Percentiles rank a stretch among this genome's conserved stretches.
Evolutionary conservation across 352 stramenopile species (phyloP).

Genomic region (Globisporangium splendens): DNA sequence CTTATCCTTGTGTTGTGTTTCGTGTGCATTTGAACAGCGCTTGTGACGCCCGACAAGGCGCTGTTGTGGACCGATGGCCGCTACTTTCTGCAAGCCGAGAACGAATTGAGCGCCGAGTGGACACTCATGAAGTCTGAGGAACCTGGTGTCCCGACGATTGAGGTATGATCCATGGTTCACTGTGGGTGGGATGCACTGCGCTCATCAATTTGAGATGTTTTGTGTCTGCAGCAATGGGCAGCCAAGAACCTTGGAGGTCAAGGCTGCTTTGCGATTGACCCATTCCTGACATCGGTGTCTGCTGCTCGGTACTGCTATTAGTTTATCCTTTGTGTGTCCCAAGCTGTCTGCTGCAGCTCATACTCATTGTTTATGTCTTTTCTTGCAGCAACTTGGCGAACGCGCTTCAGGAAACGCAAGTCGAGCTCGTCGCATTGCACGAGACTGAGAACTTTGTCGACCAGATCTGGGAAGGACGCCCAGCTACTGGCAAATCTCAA

Average conservation of each 20-base stretch:
- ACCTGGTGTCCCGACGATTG: slow-evolving; percentile 88
- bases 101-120: slow-evolving; percentile 92
- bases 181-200: background rate
- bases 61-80: slow-evolving; percentile 98
- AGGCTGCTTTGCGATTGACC: slow-evolving; percentile 93
- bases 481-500: slow-evolving; percentile 58
- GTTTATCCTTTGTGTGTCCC: no score
- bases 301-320: slow-evolving; percentile 43
- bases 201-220: background rate
- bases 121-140: slow-evolving; percentile 95
- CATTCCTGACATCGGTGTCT: slow-evolving; percentile 91
- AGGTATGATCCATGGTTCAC: slow-evolving; percentile 45
- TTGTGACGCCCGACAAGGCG: slow-evolving; percentile 83
- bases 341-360: background rate
- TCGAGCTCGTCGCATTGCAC: slow-evolving; percentile 72
- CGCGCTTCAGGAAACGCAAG: slow-evolving; percentile 60
- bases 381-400: slow-evolving; percentile 50
- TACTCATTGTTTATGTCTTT: background rate
- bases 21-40: slow-evolving; percentile 19
- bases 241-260: slow-evolving; percentile 56
- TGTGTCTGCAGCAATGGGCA: slow-evolving; percentile 52
- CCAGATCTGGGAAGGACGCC: slow-evolving; percentile 89
- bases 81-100: slow-evolving; percentile 97
- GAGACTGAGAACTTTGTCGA: slow-evolving; percentile 94
- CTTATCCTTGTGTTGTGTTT: background rate